Base-by-base conservation (phyloP, 1,284 basidiomycete genomes). In the Schizophyllum commune region DNA sequence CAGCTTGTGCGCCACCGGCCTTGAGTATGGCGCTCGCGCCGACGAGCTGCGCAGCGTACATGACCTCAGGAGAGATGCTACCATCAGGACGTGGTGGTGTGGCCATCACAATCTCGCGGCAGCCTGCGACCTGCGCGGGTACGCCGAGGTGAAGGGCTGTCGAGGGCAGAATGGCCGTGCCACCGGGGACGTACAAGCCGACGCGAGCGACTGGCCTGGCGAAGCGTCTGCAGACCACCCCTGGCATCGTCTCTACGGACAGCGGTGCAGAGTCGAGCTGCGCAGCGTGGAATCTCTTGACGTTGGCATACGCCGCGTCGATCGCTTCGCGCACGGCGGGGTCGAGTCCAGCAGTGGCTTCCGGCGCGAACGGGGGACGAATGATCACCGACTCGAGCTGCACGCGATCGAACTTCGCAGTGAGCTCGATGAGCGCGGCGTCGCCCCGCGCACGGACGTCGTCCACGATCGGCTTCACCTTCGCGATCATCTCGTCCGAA, bases 111-210 rank as follows among this genome's bases (percentile, higher is more conserved):
- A 98, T 89, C 67, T 94, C 88, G 61, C 86, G 86, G 77, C 97
- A 99, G 2, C 93, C 92, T 0, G 97, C 97, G 9, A 99, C 97
- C 74, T 98, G 96, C 0, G 97, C 97, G 3, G 97, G 97, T 19
- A 98, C 90, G 66, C 96, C 96, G 32, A 99, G 86, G 96, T 98
- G 98, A 66, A 99, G 83, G 5, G 97, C 97, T 2, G 97, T 99
- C 3, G 94, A 96, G 11, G 97, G 97, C 22, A 99, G 80, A 56
- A 99, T 86, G 1, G 97, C 97, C 1, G 96, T 98, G 39, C 97
- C 97, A 32, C 97, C 97, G 1, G 97, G 97, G 1, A 99, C 93
- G 75, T 99, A 99, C 58, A 99, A 78, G 47, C 97, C 97, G 33
- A 99, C 97, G 32, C 95, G 88, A 61, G 92, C 87, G 69, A 99